Base-by-base conservation (phyloP, 2,329 filamentous ascomycete genomes). In the Alternaria alternata region DNA sequence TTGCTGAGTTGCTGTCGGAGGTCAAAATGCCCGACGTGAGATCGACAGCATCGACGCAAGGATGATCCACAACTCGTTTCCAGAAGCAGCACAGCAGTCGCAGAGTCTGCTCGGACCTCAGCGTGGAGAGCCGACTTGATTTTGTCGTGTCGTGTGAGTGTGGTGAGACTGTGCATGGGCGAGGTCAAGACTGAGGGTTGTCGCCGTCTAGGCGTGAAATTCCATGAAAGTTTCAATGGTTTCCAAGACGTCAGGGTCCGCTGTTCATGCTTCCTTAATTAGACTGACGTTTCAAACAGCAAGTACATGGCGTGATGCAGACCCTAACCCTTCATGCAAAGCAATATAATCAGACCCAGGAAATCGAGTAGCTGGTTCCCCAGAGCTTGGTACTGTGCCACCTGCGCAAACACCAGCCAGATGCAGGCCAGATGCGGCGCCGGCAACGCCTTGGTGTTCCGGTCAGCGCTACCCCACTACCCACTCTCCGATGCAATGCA, bases 21-120 rank as follows among this genome's bases (percentile, higher is more conserved):
- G 28, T 6, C 46, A 48, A 41, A 57, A 51, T 52, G 46, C n/a
- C 48, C 38, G 47, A 57, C 30, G 54, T 34, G 9, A 57, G 54
- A 57, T 57, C 30, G 30, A 30, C 46, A 18, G 30, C 30, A 34
- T 52, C 54, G 54, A 36, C 54, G 11, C 28, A 24, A 7, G 39
- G 30, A 43, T 28, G 39, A 26, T n/a, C 54, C 54, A 41, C 30
- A 49, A n/a, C 22, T 43, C 22, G 30, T 32, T 41, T 34, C 46
- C 28, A 42, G 18, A 43, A 42, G 32, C 18, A 32, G 26, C 26
- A 28, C 38, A 51, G n/a, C 24, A 32, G 46, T 18, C 18, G 46
- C 28, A 57, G 18, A 48, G 7, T 26, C 18, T 51, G 26, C 22
- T 43, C 38, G 46, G 54, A 34, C 39, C 28, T 30, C 38, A 42